These are phyloP conservation scores for Acanthamoeba sp. DNA, from an alignment of 208 protist species.

Conservation along the genomic window DNA sequence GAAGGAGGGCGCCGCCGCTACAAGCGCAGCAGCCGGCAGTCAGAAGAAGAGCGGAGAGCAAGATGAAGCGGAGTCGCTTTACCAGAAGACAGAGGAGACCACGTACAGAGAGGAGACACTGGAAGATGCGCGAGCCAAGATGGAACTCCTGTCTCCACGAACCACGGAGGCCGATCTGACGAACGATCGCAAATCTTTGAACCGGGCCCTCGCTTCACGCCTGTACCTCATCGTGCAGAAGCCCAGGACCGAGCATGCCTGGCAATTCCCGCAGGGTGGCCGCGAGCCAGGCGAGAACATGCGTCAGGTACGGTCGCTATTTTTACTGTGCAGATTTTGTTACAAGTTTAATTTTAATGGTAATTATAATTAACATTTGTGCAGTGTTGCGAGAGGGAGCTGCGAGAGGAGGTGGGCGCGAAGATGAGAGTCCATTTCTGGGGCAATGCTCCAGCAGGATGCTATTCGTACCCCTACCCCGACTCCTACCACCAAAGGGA, in stretches of 20 bases:
- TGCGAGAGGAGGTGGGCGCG: conserved; percentile 35
- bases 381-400: conserved; percentile 63
- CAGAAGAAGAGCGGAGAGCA: background rate
- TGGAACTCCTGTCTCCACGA: conserved; percentile 31
- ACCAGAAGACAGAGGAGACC: conserved; percentile 35
- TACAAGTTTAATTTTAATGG: background rate
- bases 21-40: background rate
- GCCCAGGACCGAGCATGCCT: conserved; percentile 49
- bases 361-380: background rate
- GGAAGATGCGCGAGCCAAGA: conserved; percentile 59
- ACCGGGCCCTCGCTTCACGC: background rate
- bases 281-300: conserved; percentile 60
- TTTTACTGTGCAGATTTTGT: conserved; percentile 8
- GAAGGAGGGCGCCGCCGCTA: background rate
- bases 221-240: conserved; percentile 78
- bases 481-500: background rate
- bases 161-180: background rate
- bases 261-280: conserved; percentile 79
- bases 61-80: conserved; percentile 55
- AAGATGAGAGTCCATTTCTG: conserved; percentile 21
- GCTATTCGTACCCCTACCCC: conserved; percentile 7
- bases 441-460: conserved; percentile 39
- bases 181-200: conserved; percentile 64
- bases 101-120: conserved; percentile 6
- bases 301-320: conserved; percentile 11